phyloP scores from a whole-genome alignment of 495 filamentous ascomycete species.

The Talaromyces trachyspermus region DNA sequence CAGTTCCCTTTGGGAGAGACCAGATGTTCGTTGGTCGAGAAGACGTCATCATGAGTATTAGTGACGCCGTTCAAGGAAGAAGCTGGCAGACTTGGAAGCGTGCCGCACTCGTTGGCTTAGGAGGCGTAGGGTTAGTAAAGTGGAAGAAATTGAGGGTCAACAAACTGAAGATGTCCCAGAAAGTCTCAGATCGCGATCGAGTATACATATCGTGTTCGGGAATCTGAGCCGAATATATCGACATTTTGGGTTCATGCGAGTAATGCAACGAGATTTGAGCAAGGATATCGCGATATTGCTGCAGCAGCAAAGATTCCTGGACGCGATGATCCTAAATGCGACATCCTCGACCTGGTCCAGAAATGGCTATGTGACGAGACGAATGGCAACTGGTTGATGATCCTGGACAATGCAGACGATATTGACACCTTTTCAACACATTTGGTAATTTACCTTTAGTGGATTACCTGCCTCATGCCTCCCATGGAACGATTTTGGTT shows the following conservation, averaged over 20 bases:
- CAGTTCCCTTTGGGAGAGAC: slow-evolving; percentile 30
- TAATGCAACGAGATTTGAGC: slow-evolving; percentile 27
- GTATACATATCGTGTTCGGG: slow-evolving; percentile 30
- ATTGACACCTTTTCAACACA: slow-evolving; percentile 15
- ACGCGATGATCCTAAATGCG: slow-evolving; percentile 11
- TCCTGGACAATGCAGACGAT: slow-evolving; percentile 31
- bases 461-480: slow-evolving; percentile 26
- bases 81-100: slow-evolving; percentile 9
- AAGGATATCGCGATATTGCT: slow-evolving; percentile 38
- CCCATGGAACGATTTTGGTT: slow-evolving; percentile 28
- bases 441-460: slow-evolving; percentile 12
- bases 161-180: slow-evolving; percentile 16
- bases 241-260: slow-evolving; percentile 44
- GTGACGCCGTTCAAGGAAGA: slow-evolving; percentile 11
- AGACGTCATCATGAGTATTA: slow-evolving; percentile 24
- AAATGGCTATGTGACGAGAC: slow-evolving; percentile 12
- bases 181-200: slow-evolving; percentile 50
- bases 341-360: slow-evolving; percentile 15
- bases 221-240: slow-evolving; percentile 21
- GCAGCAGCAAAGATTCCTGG: slow-evolving; percentile 17
- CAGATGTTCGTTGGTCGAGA: slow-evolving; percentile 35
- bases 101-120: slow-evolving; percentile 34
- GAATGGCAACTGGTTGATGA: slow-evolving; percentile 19
- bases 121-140: slow-evolving; percentile 40
- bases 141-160: background rate